Evolutionary conservation across 345 rosid species (phyloP), one percentile per base, ranked within the genome.

Genomic region (Salix udensis): DNA sequence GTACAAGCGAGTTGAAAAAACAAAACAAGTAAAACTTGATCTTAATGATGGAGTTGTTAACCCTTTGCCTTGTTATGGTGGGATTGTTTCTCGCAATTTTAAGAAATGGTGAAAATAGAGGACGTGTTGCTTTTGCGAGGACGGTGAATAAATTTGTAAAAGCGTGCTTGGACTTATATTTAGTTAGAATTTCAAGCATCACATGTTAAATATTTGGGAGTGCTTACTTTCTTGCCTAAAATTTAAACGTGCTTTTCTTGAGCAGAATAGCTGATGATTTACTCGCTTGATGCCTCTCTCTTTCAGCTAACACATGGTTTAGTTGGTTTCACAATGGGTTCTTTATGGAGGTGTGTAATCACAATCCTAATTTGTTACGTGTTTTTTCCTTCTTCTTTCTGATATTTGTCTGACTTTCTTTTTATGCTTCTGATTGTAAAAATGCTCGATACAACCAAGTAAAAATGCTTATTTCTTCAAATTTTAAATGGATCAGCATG

Each of bases 231-330:
- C 30, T 62, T 46, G 16, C 34, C 6, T 34, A 18, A 42, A 55
- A 53, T 55, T 76, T 21, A 23, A 44, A 62, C 3, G 16, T 44
- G 23, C 50, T 61, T 70, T 4, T 34, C 9, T 39, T 46, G 11
- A 26, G 40, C 36, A 23, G 64, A 40, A 26, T 16, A 30, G 46
- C 30, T 62, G 62, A 52, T 72, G n/a, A 55, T 68, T 37, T 73
- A 7, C n/a, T 66, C 67, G 67, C 60, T 28, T 70, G 50, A 36
- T 18, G 14, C 61, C 37, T 84, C 61, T 71, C 61, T 74, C 21
- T 61, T 65, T 82, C 91, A 95, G 98, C 89, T 95, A 81, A 89
- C 86, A 18, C 96, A 93, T 86, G 98, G 98, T 37, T 62, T 93
- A 68, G 86, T 91, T 70, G 98, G 98, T 70, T 91, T 93, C 66